Percentiles rank a stretch among this genome's conserved stretches.
These are phyloP conservation scores for Aspergillus viridinutans DNA, from an alignment of 2,329 filamentous ascomycete genomes.

Conservation along the genomic window DNA sequence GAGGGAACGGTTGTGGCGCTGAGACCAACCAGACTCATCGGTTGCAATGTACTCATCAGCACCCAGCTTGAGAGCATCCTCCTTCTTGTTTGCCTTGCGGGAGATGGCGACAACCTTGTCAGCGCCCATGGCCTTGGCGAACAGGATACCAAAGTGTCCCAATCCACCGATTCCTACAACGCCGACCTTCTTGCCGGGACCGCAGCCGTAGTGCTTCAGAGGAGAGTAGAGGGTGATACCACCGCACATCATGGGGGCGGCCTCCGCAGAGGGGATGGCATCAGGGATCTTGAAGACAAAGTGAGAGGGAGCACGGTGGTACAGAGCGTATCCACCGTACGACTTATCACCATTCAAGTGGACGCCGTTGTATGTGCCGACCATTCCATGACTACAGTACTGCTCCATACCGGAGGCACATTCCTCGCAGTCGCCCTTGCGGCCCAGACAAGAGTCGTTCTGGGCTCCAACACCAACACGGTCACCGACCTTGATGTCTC, in stretches of 20 bases:
- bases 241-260: conserved; percentile 17
- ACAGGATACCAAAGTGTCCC: conserved; percentile 15
- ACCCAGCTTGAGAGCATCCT: conserved; percentile 52
- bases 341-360: conserved; percentile 53
- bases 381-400: conserved; percentile 23
- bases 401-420: conserved; percentile 43
- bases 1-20: conserved; percentile 44
- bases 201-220: conserved; percentile 12
- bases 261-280: conserved; percentile 10
- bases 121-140: conserved; percentile 15
- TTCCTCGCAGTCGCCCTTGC: conserved; percentile 47
- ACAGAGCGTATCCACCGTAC: conserved; percentile 63
- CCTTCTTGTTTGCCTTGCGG: conserved; percentile 46
- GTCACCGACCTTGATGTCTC: conserved; percentile 31
- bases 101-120: conserved; percentile 56
- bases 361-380: conserved; percentile 27
- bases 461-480: conserved; percentile 57
- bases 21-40: conserved; percentile 50
- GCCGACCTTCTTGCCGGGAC: conserved; percentile 13
- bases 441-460: conserved; percentile 48
- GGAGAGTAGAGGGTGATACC: conserved; percentile 16
- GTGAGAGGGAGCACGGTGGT: conserved; percentile 51
- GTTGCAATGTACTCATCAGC: conserved; percentile 55
- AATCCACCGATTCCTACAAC: conserved; percentile 13
- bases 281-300: conserved; percentile 52